Conservation (phyloP, 805 yeast species). For the Ogataea allantospora region DNA sequence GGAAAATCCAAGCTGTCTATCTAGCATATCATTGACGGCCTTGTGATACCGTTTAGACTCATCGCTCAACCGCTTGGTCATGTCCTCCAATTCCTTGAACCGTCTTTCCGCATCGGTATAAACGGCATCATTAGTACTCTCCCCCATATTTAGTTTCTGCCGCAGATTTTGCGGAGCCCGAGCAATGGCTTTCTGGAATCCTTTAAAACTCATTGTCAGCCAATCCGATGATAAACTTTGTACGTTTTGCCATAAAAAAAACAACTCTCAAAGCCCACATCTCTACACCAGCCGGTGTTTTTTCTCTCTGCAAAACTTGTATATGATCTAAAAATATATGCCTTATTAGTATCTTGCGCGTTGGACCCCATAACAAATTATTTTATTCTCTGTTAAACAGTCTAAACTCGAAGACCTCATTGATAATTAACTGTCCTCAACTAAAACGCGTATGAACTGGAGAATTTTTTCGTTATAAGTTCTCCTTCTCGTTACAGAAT, state of each 20-base stretch:
- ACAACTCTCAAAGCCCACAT: slow-evolving; percentile 2
- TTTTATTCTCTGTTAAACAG: not conserved
- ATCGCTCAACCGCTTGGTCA: slow-evolving; percentile 84
- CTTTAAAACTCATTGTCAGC: slow-evolving; percentile 92
- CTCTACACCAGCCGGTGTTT: slow-evolving; percentile 12
- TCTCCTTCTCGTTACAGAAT: not conserved
- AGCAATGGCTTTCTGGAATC: slow-evolving; percentile 73
- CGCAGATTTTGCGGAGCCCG: slow-evolving; percentile 91
- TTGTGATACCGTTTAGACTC: slow-evolving; percentile 88
- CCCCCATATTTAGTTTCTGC: slow-evolving; percentile 90
- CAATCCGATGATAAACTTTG: too few species aligned
- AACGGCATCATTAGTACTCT: slow-evolving; percentile 75
- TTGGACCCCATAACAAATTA: not conserved
- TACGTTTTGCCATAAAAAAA: slow-evolving; percentile 4
- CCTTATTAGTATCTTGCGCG: slow-evolving; percentile 3
- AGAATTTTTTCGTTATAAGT: not conserved
- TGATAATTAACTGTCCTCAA: too few species aligned
- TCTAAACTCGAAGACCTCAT: not conserved
- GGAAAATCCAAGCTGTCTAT: slow-evolving; percentile 92
- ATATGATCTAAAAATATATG: slow-evolving; percentile 9
- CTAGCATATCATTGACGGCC: slow-evolving; percentile 92
- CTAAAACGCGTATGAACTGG: not conserved
- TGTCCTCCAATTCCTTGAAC: slow-evolving; percentile 85
- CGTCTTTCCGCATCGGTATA: slow-evolving; percentile 95
- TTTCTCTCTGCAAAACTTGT: slow-evolving; percentile 6